Conservation (phyloP, 2,329 filamentous ascomycete genomes). For the Ramichloridium luteum region DNA sequence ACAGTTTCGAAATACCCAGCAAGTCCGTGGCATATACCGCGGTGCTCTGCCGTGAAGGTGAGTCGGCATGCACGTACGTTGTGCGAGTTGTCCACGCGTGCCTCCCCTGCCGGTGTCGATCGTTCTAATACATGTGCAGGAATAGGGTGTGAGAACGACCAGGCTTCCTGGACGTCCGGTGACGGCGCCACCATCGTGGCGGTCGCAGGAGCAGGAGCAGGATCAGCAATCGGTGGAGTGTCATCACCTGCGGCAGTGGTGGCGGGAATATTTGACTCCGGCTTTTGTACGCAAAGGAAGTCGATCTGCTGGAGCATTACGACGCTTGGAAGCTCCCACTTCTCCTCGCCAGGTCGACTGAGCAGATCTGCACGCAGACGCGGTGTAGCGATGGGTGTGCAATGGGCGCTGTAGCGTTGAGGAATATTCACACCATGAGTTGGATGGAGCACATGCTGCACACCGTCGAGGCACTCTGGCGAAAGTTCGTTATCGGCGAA, state of each 20-base stretch:
- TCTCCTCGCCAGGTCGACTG: slow-evolving; percentile 47
- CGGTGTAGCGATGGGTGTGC: slow-evolving; percentile 84
- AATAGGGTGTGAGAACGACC: slow-evolving; percentile 72
- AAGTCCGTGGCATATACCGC: slow-evolving; percentile 79
- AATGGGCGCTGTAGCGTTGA: slow-evolving; percentile 79
- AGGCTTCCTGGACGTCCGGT: slow-evolving; percentile 57
- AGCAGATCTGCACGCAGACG: slow-evolving; percentile 72
- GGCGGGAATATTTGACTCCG: too few relatives aligned
- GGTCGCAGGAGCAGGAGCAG: slow-evolving; percentile 1
- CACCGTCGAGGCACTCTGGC: slow-evolving; percentile 90
- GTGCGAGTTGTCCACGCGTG: slow-evolving; percentile 64
- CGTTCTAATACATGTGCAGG: slow-evolving; percentile 45
- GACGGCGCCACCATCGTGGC: not conserved
- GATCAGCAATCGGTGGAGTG: slow-evolving; percentile 31
- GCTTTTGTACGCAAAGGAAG: slow-evolving; percentile 56
- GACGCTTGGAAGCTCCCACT: slow-evolving; percentile 86
- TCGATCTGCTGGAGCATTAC: slow-evolving; percentile 85
- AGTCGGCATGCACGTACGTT: slow-evolving; percentile 71
- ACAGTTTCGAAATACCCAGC: slow-evolving; percentile 95
- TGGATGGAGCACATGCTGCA: slow-evolving; percentile 75
- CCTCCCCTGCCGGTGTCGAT: slow-evolving; percentile 56
- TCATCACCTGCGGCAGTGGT: too few relatives aligned
- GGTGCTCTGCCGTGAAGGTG: slow-evolving; percentile 63
- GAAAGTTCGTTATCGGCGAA: slow-evolving; percentile 97
- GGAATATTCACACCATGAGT: slow-evolving; percentile 86